Base-by-base conservation (phyloP, 2,329 filamentous ascomycete species). In the Sarocladium brachiariae region DNA sequence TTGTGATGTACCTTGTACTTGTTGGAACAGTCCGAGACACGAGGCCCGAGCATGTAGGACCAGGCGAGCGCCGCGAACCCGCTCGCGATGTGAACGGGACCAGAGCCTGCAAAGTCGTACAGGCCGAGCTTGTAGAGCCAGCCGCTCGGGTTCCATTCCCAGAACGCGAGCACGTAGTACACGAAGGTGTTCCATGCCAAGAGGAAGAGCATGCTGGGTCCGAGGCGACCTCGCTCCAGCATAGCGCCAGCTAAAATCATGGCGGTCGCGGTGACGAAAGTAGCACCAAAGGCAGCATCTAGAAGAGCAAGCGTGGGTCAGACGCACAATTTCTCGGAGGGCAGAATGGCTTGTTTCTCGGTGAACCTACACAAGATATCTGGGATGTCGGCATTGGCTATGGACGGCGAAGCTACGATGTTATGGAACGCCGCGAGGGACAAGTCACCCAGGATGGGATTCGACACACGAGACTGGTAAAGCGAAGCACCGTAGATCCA, bases 131-230 rank as follows among this genome's bases (percentile, higher is more conserved):
- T 78, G 64, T 70, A 81, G 1, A 84, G 68, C 81, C 81, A 85
- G 14, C 81, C 81, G 51, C 74, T 78, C 16, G 73, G 59, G 58
- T 84, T 84, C 81, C 81, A 85, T 5, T 78, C 81, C 80, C 80
- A 84, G 66, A 74, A 81, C 0, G 80, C 80, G 50, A 84, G 76
- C 54, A 65, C 53, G 30, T 64, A 83, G 63, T 84, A 84, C 5
- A 84, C 80, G 47, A 83, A 69, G 0, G 80, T 84, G 0, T 79
- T 77, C 80, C 80, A 84, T 58, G 67, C 74, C 63, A 83, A 80
- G 33, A 73, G 70, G 55, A 83, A 87, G 31, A 86, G 68, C 56
- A 86, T 72, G 9, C 79, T 83, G 7, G 66, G 65, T 14, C 60
- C 55, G 3, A 68, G 59, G 6, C 66, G 55, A 0, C 66, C 66